Conservation (phyloP, 208 protist species). For the Trypanosoma rangeli region DNA sequence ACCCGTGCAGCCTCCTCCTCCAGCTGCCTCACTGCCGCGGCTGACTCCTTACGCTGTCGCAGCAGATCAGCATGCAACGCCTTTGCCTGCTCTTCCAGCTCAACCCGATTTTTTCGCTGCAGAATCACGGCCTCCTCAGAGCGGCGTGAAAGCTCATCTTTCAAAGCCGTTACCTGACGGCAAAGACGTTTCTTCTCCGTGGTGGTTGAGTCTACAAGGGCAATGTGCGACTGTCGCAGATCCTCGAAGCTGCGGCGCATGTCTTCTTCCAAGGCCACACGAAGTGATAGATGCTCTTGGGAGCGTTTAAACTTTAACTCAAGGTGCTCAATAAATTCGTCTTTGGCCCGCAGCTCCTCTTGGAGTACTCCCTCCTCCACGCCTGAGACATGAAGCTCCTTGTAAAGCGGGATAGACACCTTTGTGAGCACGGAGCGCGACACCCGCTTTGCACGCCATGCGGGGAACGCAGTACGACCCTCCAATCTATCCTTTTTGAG, state of each 20-base stretch:
- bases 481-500: neutral
- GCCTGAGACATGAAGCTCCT: constrained; percentile 15
- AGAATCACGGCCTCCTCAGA: constrained; percentile 48
- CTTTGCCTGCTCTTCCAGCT: constrained; percentile 30
- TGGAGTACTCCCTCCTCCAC: constrained; percentile 26
- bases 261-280: constrained; percentile 48
- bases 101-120: constrained; percentile 26
- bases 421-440: constrained; percentile 43
- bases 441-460: constrained; percentile 43
- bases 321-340: constrained; percentile 21
- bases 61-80: constrained; percentile 26
- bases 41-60: constrained; percentile 19
- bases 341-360: constrained; percentile 23
- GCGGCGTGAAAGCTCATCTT: constrained; percentile 76
- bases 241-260: constrained; percentile 53
- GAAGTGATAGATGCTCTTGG: constrained; percentile 50
- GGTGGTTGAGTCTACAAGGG: constrained; percentile 11
- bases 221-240: constrained; percentile 28
- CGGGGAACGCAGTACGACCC: constrained; percentile 5
- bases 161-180: constrained; percentile 62
- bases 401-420: constrained; percentile 20
- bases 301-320: constrained; percentile 31
- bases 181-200: constrained; percentile 19
- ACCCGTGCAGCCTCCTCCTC: constrained; percentile 14
- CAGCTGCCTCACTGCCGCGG: constrained; percentile 25